Conservation (phyloP, 78 protist species). For the Tieghemostelium lacteum region DNA sequence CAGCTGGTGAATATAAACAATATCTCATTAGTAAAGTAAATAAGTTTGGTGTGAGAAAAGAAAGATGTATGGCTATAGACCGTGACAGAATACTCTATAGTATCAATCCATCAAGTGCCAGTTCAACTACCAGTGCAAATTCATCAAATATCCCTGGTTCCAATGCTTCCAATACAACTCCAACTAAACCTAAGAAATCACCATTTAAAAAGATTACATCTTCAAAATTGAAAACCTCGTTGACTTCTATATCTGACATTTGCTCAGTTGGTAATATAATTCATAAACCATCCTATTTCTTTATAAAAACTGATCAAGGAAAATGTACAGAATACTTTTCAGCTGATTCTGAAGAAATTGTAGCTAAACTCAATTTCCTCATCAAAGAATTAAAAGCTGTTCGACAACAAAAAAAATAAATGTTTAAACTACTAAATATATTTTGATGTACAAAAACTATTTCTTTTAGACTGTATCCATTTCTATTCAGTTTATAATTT, state of each 20-base stretch:
- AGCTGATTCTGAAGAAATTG: constrained; percentile 56
- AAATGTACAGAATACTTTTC: constrained; percentile 48
- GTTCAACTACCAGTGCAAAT: not conserved
- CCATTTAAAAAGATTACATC: constrained; percentile 32
- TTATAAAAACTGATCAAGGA: constrained; percentile 31
- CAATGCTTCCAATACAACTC: not conserved
- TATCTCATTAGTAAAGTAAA: constrained; percentile 36
- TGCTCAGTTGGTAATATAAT: constrained; percentile 9
- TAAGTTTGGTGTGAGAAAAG: constrained; percentile 51
- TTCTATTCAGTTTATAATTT: too few species aligned
- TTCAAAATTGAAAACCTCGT: constrained; percentile 16
- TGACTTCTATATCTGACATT: constrained; percentile 30
- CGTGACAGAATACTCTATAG: constrained; percentile 40
- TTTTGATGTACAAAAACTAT: too few species aligned
- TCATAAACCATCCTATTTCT: constrained; percentile 47
- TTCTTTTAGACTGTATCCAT: too few species aligned
- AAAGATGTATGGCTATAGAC: constrained; percentile 58
- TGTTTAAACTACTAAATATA: too few species aligned
- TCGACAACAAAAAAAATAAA: too few species aligned
- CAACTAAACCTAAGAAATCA: constrained; percentile 31
- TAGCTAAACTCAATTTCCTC: constrained; percentile 48
- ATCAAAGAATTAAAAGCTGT: constrained; percentile 34
- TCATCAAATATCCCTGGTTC: not conserved
- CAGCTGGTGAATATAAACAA: constrained; percentile 67
- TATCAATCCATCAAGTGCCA: not conserved